Evolutionary conservation across 495 filamentous ascomycete species (phyloP), one percentile per base, ranked within the genome.

Genomic region (Penicillium alfredii): DNA sequence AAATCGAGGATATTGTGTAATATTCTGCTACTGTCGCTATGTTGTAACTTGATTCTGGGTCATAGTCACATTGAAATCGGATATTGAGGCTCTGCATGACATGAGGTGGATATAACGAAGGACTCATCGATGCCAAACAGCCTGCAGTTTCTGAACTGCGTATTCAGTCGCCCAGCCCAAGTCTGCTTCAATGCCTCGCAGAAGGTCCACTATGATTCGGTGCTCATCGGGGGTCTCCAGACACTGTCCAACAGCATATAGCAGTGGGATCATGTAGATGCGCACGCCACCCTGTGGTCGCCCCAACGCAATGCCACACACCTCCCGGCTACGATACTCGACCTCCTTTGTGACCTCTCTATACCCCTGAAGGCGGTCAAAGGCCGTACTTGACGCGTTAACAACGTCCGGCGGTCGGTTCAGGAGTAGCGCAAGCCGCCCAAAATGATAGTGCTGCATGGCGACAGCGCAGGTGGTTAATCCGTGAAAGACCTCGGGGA

Each of bases 401-500:
- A 63, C 37, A 2, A 44, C 49, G 29, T 69, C 62, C 7, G 53
- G 34, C 0, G 66, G 66, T 8, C 57, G 48, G 14, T 70, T 68
- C 6, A 70, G 47, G 1, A 60, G 37, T 0, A 70, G 41, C 3
- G 61, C 61, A 9, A 69, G 52, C 0, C 64, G 55, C 1, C 55
- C 66, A 21, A 68, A 69, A 29, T 69, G 58, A 35, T 63, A 68
- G 21, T 66, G 62, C 22, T 66, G 62, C 53, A 66, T 64, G 2
- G 64, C 35, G 13, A 55, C 47, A 9, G 64, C 64, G 30, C 58
- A 66, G 8, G 59, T 51, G 0, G 64, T 43, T 6, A 53, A 38
- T 17, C 55, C 45, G 32, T 59, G 62, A 36, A 58, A 60, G 1
- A 64, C 48, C 30, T 69, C 66, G 0, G 66, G 66, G 26, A 68